Base-by-base conservation (phyloP, 352 stramenopile genomes). In the Phytopythium sindhum region DNA sequence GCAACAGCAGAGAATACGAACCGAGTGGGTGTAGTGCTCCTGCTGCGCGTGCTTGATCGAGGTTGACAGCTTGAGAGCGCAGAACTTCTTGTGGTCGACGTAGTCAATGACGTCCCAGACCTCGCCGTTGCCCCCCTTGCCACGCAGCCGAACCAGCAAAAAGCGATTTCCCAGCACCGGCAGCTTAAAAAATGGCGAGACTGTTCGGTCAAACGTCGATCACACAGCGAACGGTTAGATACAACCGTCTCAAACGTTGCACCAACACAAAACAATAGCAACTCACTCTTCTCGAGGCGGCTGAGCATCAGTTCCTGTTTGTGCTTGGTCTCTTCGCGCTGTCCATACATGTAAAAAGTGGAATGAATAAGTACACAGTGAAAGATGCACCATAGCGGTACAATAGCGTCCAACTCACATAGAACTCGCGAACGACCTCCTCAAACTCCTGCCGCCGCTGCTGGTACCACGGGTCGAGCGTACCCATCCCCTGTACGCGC, bases 31-130 rank as follows among this genome's bases (percentile, higher is more conserved):
- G 55, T 78, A 75, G 55, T 91, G 77, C 50, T 93, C 84, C 53
- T 77, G 78, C 55, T 85, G 75, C 10, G 82, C 80, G 52, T 93
- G 82, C 61, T 84, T 76, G 66, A 86, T 75, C 1, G 82, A 91
- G 14, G 82, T 86, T 35, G 84, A 93, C 6, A 93, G 67, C 61
- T 93, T 93, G 23, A 93, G 61, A 28, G 84, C 84, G 35, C 80
- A 90, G 4, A 65, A 60, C 29, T 76, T 68, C 50, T 89, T 85
- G 33, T 86, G 67, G 61, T 90, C 77, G 28, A 72, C 77, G 55
- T 86, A 93, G 71, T 93, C 84, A 19, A 93, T 63, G n/a, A 91
- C 77, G 39, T 89, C 82, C 84, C 84, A 93, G 2, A 93, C 84
- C 72, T 93, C 84, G 44, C 84, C 84, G 45, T 93, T 91, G 35